Percentiles rank a stretch among this genome's conserved stretches.
phyloP scores from a whole-genome alignment of 768 basidiomycete species.

The Tulasnella sp. region DNA sequence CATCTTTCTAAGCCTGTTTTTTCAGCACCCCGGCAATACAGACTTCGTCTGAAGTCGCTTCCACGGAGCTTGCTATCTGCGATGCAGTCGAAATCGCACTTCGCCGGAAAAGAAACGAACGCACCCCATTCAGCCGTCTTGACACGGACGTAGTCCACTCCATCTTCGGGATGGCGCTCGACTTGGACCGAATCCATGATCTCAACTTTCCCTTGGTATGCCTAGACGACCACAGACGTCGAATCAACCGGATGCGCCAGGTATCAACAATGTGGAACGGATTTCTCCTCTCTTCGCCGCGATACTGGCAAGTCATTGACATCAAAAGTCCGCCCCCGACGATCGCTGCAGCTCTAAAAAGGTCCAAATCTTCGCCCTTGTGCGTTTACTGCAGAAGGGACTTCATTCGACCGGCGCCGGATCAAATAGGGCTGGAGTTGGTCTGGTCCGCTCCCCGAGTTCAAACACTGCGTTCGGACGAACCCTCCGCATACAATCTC shows the following conservation, averaged over 20 bases:
- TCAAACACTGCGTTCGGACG: too few relatives aligned
- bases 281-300: too few relatives aligned
- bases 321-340: too few relatives aligned
- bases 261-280: too few relatives aligned
- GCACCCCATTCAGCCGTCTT: background rate
- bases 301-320: too few relatives aligned
- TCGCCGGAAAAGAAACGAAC: background rate
- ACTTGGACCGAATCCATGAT: background rate
- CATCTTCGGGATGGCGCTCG: background rate
- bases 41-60: background rate
- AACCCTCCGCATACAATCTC: too few relatives aligned
- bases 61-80: background rate
- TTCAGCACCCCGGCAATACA: background rate
- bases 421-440: background rate
- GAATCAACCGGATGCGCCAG: too few relatives aligned
- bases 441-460: background rate
- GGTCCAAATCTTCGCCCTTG: too few relatives aligned
- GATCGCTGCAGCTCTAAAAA: too few relatives aligned
- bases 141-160: background rate
- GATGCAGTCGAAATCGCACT: background rate
- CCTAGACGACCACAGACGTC: too few relatives aligned
- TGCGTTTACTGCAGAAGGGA: too few relatives aligned
- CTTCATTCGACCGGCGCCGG: too few relatives aligned
- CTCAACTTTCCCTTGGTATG: background rate
- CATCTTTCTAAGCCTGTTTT: background rate